These are phyloP conservation scores for Colletotrichum sp. DNA, from an alignment of 2,329 filamentous ascomycete species.

Conservation along the genomic window DNA sequence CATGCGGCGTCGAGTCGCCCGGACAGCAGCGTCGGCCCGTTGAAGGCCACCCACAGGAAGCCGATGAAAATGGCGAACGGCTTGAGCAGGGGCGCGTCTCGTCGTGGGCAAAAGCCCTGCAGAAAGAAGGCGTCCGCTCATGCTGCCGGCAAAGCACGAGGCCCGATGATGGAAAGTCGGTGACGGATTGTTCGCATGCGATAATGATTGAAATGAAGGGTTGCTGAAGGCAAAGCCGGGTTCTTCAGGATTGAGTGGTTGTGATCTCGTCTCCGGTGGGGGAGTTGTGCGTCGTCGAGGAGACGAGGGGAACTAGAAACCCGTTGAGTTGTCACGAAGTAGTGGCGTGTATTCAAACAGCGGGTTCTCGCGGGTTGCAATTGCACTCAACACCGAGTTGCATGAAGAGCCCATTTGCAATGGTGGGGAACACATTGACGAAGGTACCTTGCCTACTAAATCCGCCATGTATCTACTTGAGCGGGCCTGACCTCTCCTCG, in stretches of 20 bases:
- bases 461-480: not conserved
- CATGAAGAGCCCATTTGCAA: conserved; percentile 17
- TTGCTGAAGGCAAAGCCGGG: not conserved
- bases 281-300: not conserved
- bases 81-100: conserved; percentile 61
- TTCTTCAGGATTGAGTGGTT: not conserved
- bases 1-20: conserved; percentile 65
- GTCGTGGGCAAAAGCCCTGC: conserved; percentile 72
- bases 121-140: conserved; percentile 79
- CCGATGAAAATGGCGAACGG: conserved; percentile 69
- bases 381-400: not conserved
- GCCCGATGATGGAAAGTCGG: not conserved
- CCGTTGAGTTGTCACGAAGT: not conserved
- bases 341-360: not conserved
- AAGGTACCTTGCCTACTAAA: not conserved
- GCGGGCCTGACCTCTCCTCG: not conserved
- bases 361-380: conserved; percentile 8
- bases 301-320: not conserved
- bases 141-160: conserved; percentile 39
- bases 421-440: conserved; percentile 11
- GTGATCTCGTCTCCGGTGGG: not conserved
- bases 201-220: not conserved
- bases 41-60: conserved; percentile 73
- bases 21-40: conserved; percentile 66
- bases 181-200: conserved; percentile 1